Evolutionary conservation across 1,284 basidiomycete species (phyloP), one percentile per base, ranked within the genome.

Genomic region (Ceratobasidium theobromae): DNA sequence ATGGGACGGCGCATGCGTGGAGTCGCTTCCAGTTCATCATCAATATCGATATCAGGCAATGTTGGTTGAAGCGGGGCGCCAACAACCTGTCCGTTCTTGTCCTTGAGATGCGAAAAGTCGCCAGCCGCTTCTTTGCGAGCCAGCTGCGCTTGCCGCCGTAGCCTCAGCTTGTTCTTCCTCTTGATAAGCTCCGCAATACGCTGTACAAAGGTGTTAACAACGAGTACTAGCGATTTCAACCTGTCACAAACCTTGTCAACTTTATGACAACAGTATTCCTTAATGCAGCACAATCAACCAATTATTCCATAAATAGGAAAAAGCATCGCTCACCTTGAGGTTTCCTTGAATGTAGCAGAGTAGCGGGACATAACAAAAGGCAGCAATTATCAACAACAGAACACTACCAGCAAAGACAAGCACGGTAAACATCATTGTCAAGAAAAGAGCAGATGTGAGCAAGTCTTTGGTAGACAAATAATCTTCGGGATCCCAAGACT

Each of bases 201-300:
- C 87, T 90, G 45, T 64, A 40, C 40, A 23, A 21, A 41, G 43
- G n/a, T 28, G 5, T 43, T 52, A 60, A 33, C 32, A 52, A 21
- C 14, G 4, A 28, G 48, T 27, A 16, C 69, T 14, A n/a, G 40
- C 25, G 12, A 68, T 45, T 52, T 35, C 9, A 25, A 46, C 51
- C 5, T 16, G 54, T 46, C 67, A 62, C 72, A 70, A 74, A 91
- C 89, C 85, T 97, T 98, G 80, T 98, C 96, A 65, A 98, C 93
- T 79, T 98, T 98, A 80, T 98, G 93, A 77, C 95, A 98, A 76
- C 93, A 94, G 78, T 97, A 98, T 83, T 98, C 96, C 87, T 95
- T 75, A 35, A 54, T 45, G 8, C 9, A 9, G 18, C 43, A 14
- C 43, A 30, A 12, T 43, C 5, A n/a, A 25, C 28, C 35, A 1